Percentiles rank a stretch among this genome's conserved stretches.
phyloP scores from a whole-genome alignment of 2,329 filamentous ascomycete genomes.

The Aspergillus udagawae region DNA sequence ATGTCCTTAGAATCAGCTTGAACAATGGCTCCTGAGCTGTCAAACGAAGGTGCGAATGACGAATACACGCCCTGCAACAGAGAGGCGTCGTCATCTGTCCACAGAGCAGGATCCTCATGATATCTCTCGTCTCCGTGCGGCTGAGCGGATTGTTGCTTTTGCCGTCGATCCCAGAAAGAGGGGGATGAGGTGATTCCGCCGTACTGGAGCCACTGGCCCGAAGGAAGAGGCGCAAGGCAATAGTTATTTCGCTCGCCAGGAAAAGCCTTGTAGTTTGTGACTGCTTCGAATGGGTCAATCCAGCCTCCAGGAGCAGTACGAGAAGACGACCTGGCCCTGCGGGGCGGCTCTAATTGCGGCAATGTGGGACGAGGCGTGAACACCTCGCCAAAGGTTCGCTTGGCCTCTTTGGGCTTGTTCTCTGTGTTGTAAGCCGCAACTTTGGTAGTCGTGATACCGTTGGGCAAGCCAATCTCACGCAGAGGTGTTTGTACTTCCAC shows the following conservation, averaged over 20 bases:
- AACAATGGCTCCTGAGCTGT: conserved; percentile 43
- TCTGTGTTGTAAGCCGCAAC: conserved; percentile 52
- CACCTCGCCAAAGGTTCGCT: conserved; percentile 43
- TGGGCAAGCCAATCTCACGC: conserved; percentile 65
- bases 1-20: conserved; percentile 39
- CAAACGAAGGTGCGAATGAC: conserved; percentile 46
- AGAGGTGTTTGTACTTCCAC: conserved; percentile 49
- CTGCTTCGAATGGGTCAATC: conserved; percentile 40
- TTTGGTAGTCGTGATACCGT: conserved; percentile 67
- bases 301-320: conserved; percentile 32
- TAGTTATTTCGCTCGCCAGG: conserved; percentile 39
- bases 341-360: conserved; percentile 39
- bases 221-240: conserved; percentile 36
- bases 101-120: conserved; percentile 26
- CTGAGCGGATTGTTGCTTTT: conserved; percentile 25
- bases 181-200: conserved; percentile 35
- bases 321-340: conserved; percentile 29
- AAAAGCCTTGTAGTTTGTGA: conserved; percentile 30
- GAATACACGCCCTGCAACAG: conserved; percentile 44
- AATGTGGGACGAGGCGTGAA: conserved; percentile 39
- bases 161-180: conserved; percentile 35
- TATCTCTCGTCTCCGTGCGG: conserved; percentile 20
- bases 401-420: conserved; percentile 24
- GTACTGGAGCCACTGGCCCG: conserved; percentile 44
- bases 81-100: conserved; percentile 30